Percentiles rank a stretch among this genome's conserved stretches.
Conservation (phyloP, 176 grass and related monocot species). For the Themeda triandra region DNA sequence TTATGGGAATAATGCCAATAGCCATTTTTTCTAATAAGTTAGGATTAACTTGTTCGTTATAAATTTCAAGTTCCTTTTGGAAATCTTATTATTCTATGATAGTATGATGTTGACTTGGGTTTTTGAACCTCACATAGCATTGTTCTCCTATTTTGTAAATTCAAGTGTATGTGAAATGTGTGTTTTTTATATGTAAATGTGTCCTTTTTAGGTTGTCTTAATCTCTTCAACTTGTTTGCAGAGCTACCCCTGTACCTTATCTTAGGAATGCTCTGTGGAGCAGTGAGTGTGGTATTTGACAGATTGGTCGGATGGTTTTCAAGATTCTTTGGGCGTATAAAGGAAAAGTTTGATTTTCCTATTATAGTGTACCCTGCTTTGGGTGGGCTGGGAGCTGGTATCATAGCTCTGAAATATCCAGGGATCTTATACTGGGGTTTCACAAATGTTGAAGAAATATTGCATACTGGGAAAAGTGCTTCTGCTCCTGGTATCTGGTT, state of each 20-base stretch:
- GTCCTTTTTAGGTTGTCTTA: background rate
- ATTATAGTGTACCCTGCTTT: constrained; percentile 82
- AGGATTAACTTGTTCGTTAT: background rate
- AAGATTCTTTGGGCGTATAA: constrained; percentile 63
- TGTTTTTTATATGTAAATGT: background rate
- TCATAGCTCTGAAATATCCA: constrained; percentile 97
- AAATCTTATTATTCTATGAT: constrained; percentile 6
- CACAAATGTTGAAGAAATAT: constrained; percentile 96
- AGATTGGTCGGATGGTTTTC: constrained; percentile 72
- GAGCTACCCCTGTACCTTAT: constrained; percentile 94
- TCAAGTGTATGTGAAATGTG: background rate
- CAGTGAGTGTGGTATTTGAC: constrained; percentile 81
- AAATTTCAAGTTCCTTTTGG: background rate
- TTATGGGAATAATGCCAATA: background rate
- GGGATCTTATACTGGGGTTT: constrained; percentile 98
- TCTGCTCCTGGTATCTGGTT: constrained; percentile 96
- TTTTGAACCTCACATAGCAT: constrained; percentile 7
- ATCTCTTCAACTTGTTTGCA: constrained; percentile 37
- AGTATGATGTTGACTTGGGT: background rate
- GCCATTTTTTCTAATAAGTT: background rate
- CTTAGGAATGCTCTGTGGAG: constrained; percentile 90
- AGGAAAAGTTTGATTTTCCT: constrained; percentile 74
- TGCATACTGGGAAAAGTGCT: constrained; percentile 91
- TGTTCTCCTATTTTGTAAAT: background rate
- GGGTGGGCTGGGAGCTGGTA: constrained; percentile 83